Percentiles rank a stretch among this genome's conserved stretches.
Conservation (phyloP, 75 land plant species). For the Selaginella moellendorffii region DNA sequence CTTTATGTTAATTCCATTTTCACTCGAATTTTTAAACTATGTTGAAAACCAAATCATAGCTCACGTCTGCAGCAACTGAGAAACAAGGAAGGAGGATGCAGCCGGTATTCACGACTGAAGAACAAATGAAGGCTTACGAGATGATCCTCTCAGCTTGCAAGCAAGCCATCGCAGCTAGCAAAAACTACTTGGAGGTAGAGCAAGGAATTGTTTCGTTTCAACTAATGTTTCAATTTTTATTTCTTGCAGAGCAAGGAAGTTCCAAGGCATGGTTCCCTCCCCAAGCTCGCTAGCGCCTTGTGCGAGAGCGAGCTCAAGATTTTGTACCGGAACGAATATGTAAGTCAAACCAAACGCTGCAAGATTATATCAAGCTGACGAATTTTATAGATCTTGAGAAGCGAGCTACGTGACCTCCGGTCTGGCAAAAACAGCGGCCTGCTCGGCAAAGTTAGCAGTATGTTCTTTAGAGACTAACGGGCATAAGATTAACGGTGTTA, state of each 20-base stretch:
- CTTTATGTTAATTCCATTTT: neutral
- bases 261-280: constrained; percentile 7
- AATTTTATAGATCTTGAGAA: neutral
- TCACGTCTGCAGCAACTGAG: constrained; percentile 17
- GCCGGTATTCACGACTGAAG: constrained; percentile 4
- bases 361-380: neutral
- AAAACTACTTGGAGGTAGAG: constrained; percentile 14
- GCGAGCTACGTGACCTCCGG: neutral
- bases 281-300: constrained; percentile 9
- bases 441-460: neutral
- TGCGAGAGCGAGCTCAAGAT: constrained; percentile 15
- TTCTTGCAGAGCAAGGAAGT: neutral
- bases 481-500: no score
- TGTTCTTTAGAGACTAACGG: no score
- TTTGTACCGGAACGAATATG: constrained; percentile 15
- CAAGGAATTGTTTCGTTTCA: neutral
- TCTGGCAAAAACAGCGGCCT: neutral
- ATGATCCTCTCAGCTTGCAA: constrained; percentile 15
- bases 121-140: constrained; percentile 16
- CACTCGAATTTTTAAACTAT: neutral
- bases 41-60: constrained; percentile 11
- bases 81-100: constrained; percentile 1
- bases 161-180: constrained; percentile 14
- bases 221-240: constrained; percentile 5
- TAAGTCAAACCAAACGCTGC: neutral